Evolutionary conservation across 176 grass and related monocot genomes (phyloP), one percentile per base, ranked within the genome.

Genomic region (Carex pumila): DNA sequence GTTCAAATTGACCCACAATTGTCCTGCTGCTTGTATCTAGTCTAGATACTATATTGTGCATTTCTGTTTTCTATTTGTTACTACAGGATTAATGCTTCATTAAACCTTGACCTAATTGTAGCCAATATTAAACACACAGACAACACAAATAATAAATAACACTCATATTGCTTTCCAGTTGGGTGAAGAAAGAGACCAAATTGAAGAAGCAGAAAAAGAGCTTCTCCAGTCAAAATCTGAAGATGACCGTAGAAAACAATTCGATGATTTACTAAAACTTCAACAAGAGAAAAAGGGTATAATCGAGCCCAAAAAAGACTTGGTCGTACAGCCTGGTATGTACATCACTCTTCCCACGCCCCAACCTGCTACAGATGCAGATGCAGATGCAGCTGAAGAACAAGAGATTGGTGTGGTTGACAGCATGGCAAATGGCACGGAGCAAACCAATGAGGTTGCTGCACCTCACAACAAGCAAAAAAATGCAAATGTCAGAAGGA

Each of bases 281-380:
- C 95, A 98, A 81, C 86, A 91, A 90, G 89, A 93, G 88, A 88
- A 79, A 41, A 88, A 91, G n/a, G 95, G 95, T 18, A 43, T 98
- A 54, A 95, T 98, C 30, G 91, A 95, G 86, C 95, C 89, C 0
- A 93, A 87, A 84, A 98, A 90, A 78, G 86, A 98, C 54, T 86
- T 93, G n/a, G 79, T 84, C 6, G 92, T 98, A 87, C 86, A 88
- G 37, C 95, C 92, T 6, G 95, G 95, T 59, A 98, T 93, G 95
- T 98, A 87, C 69, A 79, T 98, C 52, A 67, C 88, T 81, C 86
- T 87, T 73, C 83, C 88, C 59, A 30, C 81, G 37, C 82, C 17
- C 8, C 41, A 0, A 30, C 81, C 87, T 65, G 58, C 47, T 3
- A 47, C 81, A 62, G 66, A 34, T 2, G 47, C 84, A 58, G 61